These are phyloP conservation scores for Marasmius fiardii DNA, from an alignment of 1,284 basidiomycete species.

Conservation along the genomic window DNA sequence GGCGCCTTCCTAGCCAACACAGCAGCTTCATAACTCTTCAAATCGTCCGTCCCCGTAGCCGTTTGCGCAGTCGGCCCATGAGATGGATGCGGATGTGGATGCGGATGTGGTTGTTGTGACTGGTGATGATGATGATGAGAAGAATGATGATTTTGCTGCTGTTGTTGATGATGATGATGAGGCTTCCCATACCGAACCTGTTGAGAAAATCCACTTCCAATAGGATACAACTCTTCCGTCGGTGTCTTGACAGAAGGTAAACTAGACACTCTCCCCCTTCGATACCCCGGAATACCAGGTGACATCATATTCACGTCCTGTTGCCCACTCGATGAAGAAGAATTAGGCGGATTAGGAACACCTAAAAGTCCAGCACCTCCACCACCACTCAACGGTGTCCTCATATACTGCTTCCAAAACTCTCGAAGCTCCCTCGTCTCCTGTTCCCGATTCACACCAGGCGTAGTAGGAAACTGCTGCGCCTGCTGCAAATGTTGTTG, in stretches of 20 bases:
- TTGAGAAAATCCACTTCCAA: conserved; percentile 23
- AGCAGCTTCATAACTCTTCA: conserved; percentile 71
- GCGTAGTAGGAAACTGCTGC: conserved; percentile 12
- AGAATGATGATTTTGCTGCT: conserved; percentile 9
- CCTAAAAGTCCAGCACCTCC: conserved; percentile 20
- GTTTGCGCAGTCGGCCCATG: conserved; percentile 8
- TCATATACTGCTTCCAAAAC: conserved; percentile 74
- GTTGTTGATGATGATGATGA: background rate
- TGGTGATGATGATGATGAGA: conserved; percentile 11
- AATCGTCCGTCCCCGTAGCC: conserved; percentile 49
- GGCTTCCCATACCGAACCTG: conserved; percentile 15
- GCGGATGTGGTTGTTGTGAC: conserved; percentile 1
- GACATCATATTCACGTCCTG: conserved; percentile 16
- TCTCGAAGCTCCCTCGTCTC: conserved; percentile 61
- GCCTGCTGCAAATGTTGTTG: too few relatives aligned
- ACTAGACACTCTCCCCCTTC: conserved; percentile 57
- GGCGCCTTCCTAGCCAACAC: conserved; percentile 64
- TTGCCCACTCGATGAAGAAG: too few relatives aligned
- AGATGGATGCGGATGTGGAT: background rate
- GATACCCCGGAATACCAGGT: conserved; percentile 19
- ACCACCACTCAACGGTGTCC: conserved; percentile 60
- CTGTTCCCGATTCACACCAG: conserved; percentile 29
- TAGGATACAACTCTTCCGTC: conserved; percentile 17
- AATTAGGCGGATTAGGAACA: conserved; percentile 9
- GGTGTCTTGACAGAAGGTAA: conserved; percentile 67